A percentile compares a stretch with the other conserved stretches of the same genome.
Evolutionary conservation across 2,329 filamentous ascomycete genomes (phyloP).

Genomic region (Apiospora rasikravindrae): DNA sequence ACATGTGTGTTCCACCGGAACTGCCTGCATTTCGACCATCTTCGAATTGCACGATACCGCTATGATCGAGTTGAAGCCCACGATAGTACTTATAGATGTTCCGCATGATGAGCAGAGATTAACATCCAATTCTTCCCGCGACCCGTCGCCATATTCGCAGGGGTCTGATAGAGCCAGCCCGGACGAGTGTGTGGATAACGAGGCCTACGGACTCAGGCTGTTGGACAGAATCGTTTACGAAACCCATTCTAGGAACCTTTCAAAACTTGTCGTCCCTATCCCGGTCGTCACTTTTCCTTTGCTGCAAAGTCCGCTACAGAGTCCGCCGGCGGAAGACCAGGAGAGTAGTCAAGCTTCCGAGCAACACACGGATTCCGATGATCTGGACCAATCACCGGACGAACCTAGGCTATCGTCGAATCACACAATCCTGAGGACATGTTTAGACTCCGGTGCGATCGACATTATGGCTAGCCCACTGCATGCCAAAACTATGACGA

Average conservation of each 20-base stretch:
- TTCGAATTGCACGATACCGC: conserved; percentile 59
- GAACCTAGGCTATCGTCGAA: conserved; percentile 44
- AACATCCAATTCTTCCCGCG: conserved; percentile 44
- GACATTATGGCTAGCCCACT: conserved; percentile 86
- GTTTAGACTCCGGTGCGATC: conserved; percentile 83
- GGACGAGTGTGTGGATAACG: conserved; percentile 47
- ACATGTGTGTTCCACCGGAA: conserved; percentile 58
- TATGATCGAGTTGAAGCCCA: conserved; percentile 58
- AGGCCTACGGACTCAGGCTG: conserved; percentile 61
- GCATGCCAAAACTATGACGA: conserved; percentile 73
- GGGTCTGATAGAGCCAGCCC: conserved; percentile 41
- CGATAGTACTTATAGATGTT: conserved; percentile 62
- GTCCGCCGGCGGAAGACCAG: conserved; percentile 35
- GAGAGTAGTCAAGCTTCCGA: conserved; percentile 28
- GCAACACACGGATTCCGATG: conserved; percentile 9
- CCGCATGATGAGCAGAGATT: conserved; percentile 55
- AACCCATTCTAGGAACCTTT: conserved; percentile 59
- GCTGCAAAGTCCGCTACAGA: conserved; percentile 35
- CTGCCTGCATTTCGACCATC: conserved; percentile 58
- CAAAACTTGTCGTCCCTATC: conserved; percentile 62
- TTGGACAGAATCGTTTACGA: conserved; percentile 64
- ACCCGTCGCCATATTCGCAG: conserved; percentile 52
- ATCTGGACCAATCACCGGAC: conserved; percentile 32
- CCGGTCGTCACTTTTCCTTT: conserved; percentile 53
- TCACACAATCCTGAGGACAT: conserved; percentile 65